phyloP scores from a whole-genome alignment of 495 filamentous ascomycete species.

The Poronia punctata region DNA sequence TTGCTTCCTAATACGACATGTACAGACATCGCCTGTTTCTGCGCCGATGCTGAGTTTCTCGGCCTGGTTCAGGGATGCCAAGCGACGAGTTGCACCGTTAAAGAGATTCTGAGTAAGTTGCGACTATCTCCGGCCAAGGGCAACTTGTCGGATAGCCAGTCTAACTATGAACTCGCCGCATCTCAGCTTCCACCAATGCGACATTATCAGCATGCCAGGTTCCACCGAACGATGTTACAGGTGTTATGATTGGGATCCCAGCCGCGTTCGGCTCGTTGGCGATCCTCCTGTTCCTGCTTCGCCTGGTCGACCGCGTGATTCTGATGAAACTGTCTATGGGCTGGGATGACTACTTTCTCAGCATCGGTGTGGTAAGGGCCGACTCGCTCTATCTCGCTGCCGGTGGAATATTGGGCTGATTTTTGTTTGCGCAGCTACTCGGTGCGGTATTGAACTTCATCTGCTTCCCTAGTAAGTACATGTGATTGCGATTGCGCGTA shows the following conservation, averaged over 20 bases:
- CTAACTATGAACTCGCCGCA: not conserved
- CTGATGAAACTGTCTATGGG: constrained; percentile 1
- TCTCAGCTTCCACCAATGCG: constrained; percentile 1
- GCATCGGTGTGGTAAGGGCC: not conserved
- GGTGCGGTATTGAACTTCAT: constrained; percentile 3
- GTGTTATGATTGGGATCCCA: not conserved
- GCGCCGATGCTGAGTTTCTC: constrained; percentile 10
- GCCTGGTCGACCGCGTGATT: constrained; percentile 1
- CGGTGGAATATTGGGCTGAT: not conserved
- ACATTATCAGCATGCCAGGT: constrained; percentile 1
- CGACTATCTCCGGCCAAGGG: too few species aligned
- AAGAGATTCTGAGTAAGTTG: constrained; percentile 12
- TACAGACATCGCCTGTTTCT: constrained; percentile 14
- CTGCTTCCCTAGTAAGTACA: constrained; percentile 3
- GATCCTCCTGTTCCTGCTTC: constrained; percentile 1
- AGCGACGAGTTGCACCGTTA: constrained; percentile 4
- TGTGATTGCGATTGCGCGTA: not conserved
- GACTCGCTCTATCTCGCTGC: not conserved
- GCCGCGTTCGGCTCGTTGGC: constrained; percentile 3
- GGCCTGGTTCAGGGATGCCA: constrained; percentile 8
- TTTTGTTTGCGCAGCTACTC: not conserved
- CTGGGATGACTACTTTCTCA: constrained; percentile 5
- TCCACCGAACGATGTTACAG: not conserved
- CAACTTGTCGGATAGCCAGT: too few species aligned
- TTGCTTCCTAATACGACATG: constrained; percentile 10